Percentiles rank a stretch among this genome's conserved stretches.
phyloP scores from a whole-genome alignment of 176 grass and related monocot genomes.

The Raddia distichophylla region DNA sequence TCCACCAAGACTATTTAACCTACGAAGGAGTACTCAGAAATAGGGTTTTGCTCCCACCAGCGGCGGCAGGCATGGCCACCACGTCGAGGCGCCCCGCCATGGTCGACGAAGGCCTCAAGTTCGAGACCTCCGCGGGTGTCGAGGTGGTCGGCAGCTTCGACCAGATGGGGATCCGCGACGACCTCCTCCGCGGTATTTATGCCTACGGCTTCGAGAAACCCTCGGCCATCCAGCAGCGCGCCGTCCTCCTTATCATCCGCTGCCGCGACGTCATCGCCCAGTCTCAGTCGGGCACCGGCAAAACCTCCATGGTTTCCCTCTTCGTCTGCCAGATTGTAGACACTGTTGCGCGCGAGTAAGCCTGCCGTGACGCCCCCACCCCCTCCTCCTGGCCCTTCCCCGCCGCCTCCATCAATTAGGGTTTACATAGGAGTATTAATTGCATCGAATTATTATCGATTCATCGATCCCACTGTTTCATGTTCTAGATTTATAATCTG shows the following conservation, averaged over 20 bases:
- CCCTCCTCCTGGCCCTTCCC: no score
- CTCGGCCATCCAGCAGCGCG: slow-evolving; percentile 95
- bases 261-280: slow-evolving; percentile 94
- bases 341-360: slow-evolving; percentile 68
- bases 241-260: slow-evolving; percentile 79
- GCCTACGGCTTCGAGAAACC: slow-evolving; percentile 96
- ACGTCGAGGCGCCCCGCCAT: slow-evolving; percentile 48
- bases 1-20: no score
- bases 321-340: slow-evolving; percentile 90
- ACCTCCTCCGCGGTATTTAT: slow-evolving; percentile 93
- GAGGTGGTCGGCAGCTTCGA: slow-evolving; percentile 90
- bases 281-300: slow-evolving; percentile 91
- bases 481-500: no score
- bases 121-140: slow-evolving; percentile 87
- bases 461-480: no score
- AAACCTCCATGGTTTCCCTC: slow-evolving; percentile 95
- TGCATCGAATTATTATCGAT: no score
- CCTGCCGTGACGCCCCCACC: no score
- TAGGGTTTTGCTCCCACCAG: neutral
- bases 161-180: slow-evolving; percentile 91
- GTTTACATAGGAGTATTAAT: no score
- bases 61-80: slow-evolving; percentile 49
- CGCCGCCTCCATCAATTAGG: no score
- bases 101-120: slow-evolving; percentile 82
- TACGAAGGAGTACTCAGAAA: no score